Evolutionary conservation across 2,329 filamentous ascomycete species (phyloP).

Genomic region (Talaromyces sp.): DNA sequence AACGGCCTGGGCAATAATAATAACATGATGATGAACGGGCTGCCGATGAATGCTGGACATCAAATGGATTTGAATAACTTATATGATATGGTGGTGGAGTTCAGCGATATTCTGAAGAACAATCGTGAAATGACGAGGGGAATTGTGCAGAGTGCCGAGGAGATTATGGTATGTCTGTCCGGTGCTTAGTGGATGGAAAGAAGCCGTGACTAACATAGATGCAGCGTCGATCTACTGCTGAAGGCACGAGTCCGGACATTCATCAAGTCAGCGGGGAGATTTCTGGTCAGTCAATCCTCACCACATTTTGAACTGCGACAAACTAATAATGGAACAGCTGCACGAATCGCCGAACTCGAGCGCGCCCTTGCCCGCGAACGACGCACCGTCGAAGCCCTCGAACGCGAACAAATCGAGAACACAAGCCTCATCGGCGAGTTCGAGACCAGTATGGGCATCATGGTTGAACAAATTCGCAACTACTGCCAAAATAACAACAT

Average conservation of each 20-base stretch:
- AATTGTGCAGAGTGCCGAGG: conserved; percentile 49
- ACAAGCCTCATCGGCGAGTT: conserved; percentile 48
- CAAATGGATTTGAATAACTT: conserved; percentile 52
- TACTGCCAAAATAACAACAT: conserved; percentile 50
- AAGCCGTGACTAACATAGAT: conserved; percentile 16
- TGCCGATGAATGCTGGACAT: conserved; percentile 48
- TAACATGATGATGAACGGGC: conserved; percentile 32
- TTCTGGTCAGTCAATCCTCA: conserved; percentile 30
- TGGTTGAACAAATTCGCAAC: conserved; percentile 50
- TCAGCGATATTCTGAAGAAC: conserved; percentile 48
- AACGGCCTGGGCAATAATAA: conserved; percentile 29
- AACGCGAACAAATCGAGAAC: conserved; percentile 48
- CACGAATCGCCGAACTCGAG: conserved; percentile 49
- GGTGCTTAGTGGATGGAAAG: neutral
- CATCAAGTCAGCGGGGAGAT: conserved; percentile 46
- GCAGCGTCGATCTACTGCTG: conserved; percentile 43
- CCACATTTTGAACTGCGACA: neutral
- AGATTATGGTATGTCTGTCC: conserved; percentile 42
- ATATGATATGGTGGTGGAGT: conserved; percentile 49
- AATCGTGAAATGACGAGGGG: conserved; percentile 49
- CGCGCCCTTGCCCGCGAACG: conserved; percentile 46
- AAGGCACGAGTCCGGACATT: conserved; percentile 37
- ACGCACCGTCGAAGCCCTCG: conserved; percentile 40
- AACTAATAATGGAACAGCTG: conserved; percentile 29
- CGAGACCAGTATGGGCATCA: conserved; percentile 44